Percentiles rank a stretch among this genome's conserved stretches.
phyloP scores from a whole-genome alignment of 345 rosid species.

The Eucalyptus curtisii region DNA sequence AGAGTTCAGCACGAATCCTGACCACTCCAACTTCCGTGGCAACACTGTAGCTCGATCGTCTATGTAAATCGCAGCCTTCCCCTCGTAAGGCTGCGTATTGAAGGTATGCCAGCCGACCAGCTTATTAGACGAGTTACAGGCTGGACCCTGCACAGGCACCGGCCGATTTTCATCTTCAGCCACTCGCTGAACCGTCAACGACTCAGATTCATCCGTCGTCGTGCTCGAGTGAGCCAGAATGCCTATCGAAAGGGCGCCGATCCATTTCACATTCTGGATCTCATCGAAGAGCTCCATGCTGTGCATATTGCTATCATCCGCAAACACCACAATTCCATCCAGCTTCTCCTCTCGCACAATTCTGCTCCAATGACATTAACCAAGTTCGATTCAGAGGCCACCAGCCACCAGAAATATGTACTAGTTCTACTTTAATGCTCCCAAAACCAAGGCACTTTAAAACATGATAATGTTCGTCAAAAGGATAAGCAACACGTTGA shows the following conservation, averaged over 20 bases:
- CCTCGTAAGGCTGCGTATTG: conserved; percentile 47
- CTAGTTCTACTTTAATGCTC: not conserved
- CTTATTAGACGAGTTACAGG: conserved; percentile 64
- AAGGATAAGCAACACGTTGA: not conserved
- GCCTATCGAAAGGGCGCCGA: conserved; percentile 83
- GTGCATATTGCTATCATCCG: conserved; percentile 97
- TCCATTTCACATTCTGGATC: conserved; percentile 86
- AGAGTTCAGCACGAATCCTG: conserved; percentile 90
- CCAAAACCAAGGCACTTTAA: not conserved
- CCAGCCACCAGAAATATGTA: not conserved
- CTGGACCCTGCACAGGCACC: conserved; percentile 92
- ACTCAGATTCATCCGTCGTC: conserved; percentile 28
- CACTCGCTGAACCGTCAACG: conserved; percentile 5
- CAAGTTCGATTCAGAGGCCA: not conserved
- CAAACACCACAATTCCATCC: conserved; percentile 92
- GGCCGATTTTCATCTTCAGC: conserved; percentile 21
- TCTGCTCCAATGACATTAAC: conserved; percentile 31
- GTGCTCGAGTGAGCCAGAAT: conserved; percentile 54
- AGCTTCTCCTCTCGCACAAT: conserved; percentile 71
- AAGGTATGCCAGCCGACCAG: conserved; percentile 88
- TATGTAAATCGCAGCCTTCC: conserved; percentile 51
- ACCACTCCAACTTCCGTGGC: conserved; percentile 89
- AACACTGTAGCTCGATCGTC: conserved; percentile 81
- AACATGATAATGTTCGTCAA: not conserved
- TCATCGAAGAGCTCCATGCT: conserved; percentile 94